Evolutionary conservation across 1,284 basidiomycete species (phyloP), one percentile per base, ranked within the genome.

Genomic region (Ceratobasidium sp.): DNA sequence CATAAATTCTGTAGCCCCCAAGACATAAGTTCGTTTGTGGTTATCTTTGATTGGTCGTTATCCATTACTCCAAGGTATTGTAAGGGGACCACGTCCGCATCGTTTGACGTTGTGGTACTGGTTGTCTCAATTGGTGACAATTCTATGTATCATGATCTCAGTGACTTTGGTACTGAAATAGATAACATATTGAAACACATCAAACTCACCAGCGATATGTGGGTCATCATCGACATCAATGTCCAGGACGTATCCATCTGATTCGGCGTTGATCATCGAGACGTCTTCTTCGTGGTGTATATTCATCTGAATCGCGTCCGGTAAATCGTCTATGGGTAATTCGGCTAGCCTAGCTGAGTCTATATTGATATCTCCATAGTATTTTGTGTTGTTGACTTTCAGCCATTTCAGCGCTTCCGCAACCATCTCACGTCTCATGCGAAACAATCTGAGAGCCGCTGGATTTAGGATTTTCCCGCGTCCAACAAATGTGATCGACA

Each of bases 401-500:
- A 77, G 44, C 76, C 76, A 77, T 5, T 24, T 53, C 8, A 73
- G 73, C 0, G 84, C 83, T 0, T 77, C 73, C 0, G 15, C 31
- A 0, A 84, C 78, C 1, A 72, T 63, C 0, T 74, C 9, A 2
- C 82, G 56, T 0, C 79, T 67, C 0, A 84, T 82, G 1, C 75
- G 54, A 36, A 84, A 82, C 1, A 77, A 81, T 0, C 17, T 9
- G 0, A 69, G 69, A 1, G 85, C 64, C 77, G 78, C 78, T 0
- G 72, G 29, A 45, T 80, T 80, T 3, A 79, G 80, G 1, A 84
- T 47, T 17, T 79, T 57, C 24, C 80, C 79, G 4, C 63, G 44
- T 0, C 84, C 83, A 53, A 84, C 76, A 75, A 80, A 83, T 7
- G 82, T 83, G 8, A 85, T 76, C 0, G 81, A 77, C 15, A 85